Percentiles rank a stretch among this genome's conserved stretches.
Conservation (phyloP, 768 basidiomycete species). For the Paxillus ammoniavirescens region DNA sequence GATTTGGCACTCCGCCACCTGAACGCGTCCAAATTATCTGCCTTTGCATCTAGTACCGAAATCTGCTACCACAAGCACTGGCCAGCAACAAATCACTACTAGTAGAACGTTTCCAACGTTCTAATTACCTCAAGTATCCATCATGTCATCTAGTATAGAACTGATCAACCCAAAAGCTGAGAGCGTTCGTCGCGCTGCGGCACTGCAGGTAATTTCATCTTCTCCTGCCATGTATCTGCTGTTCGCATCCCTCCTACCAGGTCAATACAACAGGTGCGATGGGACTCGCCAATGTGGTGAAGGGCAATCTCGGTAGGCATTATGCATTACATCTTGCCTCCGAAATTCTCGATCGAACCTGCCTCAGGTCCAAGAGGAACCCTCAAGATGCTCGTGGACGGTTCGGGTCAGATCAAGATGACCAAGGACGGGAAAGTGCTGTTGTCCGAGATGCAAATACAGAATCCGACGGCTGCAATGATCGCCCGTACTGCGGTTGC, state of each 20-base stretch:
- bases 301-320: conserved; percentile 87
- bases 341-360: conserved; percentile 24
- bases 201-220: conserved; percentile 69
- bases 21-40: conserved; percentile 4
- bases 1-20: conserved; percentile 33
- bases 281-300: conserved; percentile 96
- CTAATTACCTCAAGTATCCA: conserved; percentile 14
- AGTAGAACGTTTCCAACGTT: conserved; percentile 20
- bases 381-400: conserved; percentile 99
- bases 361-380: conserved; percentile 88
- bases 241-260: conserved; percentile 39
- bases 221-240: conserved; percentile 14
- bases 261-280: conserved; percentile 93
- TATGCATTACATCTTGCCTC: conserved; percentile 12
- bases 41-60: neutral
- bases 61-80: conserved; percentile 6
- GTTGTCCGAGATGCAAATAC: conserved; percentile 99
- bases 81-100: conserved; percentile 12
- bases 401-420: conserved; percentile 98
- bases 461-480: conserved; percentile 99
- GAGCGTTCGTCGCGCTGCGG: conserved; percentile 85
- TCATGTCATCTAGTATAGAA: conserved; percentile 81
- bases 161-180: conserved; percentile 97
- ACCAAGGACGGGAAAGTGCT: conserved; percentile 99
- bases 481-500: conserved; percentile 98